These are phyloP conservation scores for Aurantiochytrium sp. DNA, from an alignment of 108 stramenopile species.

Conservation along the genomic window DNA sequence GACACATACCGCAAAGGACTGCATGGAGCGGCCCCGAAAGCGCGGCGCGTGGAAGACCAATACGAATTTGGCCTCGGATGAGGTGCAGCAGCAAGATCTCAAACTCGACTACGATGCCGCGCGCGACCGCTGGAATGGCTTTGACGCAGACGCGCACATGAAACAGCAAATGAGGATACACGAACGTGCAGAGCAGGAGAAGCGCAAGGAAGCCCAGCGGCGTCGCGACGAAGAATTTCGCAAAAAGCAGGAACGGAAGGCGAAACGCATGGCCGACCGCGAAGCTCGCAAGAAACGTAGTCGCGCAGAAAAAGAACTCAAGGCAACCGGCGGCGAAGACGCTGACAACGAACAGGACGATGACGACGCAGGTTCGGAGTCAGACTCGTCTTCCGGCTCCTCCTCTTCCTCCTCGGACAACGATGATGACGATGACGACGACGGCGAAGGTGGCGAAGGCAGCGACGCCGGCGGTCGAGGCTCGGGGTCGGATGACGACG, in stretches of 20 bases:
- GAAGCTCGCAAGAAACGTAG: not conserved
- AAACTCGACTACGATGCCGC: conserved; percentile 78
- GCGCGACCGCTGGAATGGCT: conserved; percentile 81
- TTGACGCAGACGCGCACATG: conserved; percentile 53
- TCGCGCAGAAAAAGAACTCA: not conserved
- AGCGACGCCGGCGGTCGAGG: conserved; percentile 28
- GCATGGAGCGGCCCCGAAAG: conserved; percentile 50
- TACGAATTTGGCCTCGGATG: not conserved
- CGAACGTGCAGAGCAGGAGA: conserved; percentile 15
- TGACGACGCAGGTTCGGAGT: conserved; percentile 26
- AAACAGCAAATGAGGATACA: not conserved
- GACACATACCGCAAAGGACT: conserved; percentile 59
- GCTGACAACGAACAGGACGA: conserved; percentile 38
- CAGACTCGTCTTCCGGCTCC: conserved; percentile 23
- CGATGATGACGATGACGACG: not conserved
- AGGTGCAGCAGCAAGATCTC: conserved; percentile 36
- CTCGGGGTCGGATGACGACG: conserved; percentile 72
- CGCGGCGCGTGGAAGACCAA: conserved; percentile 11
- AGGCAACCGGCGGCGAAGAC: not conserved
- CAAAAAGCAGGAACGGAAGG: not conserved
- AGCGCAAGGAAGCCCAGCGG: not conserved
- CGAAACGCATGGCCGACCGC: not conserved
- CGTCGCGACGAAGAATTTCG: not conserved
- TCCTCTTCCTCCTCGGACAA: not conserved
- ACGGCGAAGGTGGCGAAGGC: not conserved